These are phyloP conservation scores for Hanseniaspora lachancei DNA, from an alignment of 805 yeast species.

Conservation along the genomic window DNA sequence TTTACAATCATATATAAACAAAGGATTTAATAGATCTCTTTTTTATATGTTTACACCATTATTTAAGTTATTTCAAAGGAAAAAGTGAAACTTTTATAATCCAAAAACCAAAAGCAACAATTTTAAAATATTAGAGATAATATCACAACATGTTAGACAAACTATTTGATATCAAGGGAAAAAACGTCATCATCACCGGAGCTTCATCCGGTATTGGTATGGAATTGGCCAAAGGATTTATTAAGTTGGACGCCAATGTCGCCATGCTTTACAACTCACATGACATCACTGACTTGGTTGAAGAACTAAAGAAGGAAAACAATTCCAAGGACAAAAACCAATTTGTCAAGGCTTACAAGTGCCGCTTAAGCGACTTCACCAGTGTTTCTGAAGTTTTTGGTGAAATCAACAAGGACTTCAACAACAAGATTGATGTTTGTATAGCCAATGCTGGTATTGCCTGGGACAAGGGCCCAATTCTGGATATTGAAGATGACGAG, in stretches of 20 bases:
- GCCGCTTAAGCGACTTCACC: slow-evolving; percentile 22
- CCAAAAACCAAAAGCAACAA: too few relatives aligned
- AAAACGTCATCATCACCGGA: slow-evolving; percentile 76
- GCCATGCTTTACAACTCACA: slow-evolving; percentile 55
- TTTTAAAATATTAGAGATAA: neutral
- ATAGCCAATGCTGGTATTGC: slow-evolving; percentile 87
- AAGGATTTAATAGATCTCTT: too few relatives aligned
- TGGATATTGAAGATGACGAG: slow-evolving; percentile 31
- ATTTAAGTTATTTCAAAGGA: too few relatives aligned
- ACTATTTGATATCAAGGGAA: slow-evolving; percentile 64
- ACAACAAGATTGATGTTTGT: slow-evolving; percentile 62
- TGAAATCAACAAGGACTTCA: slow-evolving; percentile 45
- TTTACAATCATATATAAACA: too few relatives aligned
- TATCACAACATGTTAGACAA: slow-evolving; percentile 29
- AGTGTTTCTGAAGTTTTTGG: slow-evolving; percentile 22
- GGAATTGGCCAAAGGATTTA: slow-evolving; percentile 69
- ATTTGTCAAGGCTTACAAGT: slow-evolving; percentile 40
- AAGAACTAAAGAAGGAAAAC: slow-evolving; percentile 37
- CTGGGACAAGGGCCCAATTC: slow-evolving; percentile 55
- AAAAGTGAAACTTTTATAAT: too few relatives aligned
- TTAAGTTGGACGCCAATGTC: slow-evolving; percentile 79
- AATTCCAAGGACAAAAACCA: slow-evolving; percentile 51
- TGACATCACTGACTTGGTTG: slow-evolving; percentile 29
- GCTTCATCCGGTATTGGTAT: slow-evolving; percentile 73
- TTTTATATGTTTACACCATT: too few relatives aligned